Conservation (phyloP, 331 rosid genomes). For the Acacia pycnantha region DNA sequence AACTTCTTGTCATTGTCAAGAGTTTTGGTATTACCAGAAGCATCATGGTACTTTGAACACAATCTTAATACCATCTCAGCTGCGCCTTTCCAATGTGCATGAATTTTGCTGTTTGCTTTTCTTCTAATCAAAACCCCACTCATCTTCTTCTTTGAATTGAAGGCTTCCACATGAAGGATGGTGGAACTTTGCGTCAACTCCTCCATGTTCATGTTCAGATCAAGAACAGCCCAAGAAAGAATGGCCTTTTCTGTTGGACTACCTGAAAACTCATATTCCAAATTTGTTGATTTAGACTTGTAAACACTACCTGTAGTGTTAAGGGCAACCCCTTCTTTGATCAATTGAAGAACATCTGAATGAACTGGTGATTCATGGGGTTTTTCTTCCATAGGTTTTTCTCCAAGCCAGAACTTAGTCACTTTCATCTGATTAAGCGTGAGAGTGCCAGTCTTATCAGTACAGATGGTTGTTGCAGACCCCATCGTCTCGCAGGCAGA, state of each 20-base stretch:
- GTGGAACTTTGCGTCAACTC: not conserved
- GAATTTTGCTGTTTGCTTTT: not conserved
- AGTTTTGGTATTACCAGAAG: slow-evolving; percentile 14
- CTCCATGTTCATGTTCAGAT: slow-evolving; percentile 38
- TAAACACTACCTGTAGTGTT: slow-evolving; percentile 40
- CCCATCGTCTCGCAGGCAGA: slow-evolving; percentile 36
- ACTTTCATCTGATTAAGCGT: slow-evolving; percentile 9
- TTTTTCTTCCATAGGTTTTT: not conserved
- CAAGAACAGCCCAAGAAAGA: slow-evolving; percentile 41
- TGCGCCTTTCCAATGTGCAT: slow-evolving; percentile 10
- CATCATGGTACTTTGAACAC: slow-evolving; percentile 34
- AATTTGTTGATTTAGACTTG: not conserved
- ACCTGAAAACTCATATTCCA: slow-evolving; percentile 33
- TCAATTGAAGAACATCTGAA: slow-evolving; percentile 7
- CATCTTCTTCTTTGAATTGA: slow-evolving; percentile 39
- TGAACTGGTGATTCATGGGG: slow-evolving; percentile 21
- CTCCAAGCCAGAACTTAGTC: not conserved
- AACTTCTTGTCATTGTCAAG: not conserved
- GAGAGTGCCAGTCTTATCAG: not conserved
- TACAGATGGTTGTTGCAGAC: not conserved
- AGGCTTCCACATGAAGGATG: slow-evolving; percentile 40
- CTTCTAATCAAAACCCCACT: slow-evolving; percentile 27
- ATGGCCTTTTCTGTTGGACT: slow-evolving; percentile 49
- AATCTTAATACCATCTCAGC: slow-evolving; percentile 31
- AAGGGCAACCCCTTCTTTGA: slow-evolving; percentile 39